Conservation (phyloP, 495 filamentous ascomycete genomes). For the Penicillium simplicissimum region DNA sequence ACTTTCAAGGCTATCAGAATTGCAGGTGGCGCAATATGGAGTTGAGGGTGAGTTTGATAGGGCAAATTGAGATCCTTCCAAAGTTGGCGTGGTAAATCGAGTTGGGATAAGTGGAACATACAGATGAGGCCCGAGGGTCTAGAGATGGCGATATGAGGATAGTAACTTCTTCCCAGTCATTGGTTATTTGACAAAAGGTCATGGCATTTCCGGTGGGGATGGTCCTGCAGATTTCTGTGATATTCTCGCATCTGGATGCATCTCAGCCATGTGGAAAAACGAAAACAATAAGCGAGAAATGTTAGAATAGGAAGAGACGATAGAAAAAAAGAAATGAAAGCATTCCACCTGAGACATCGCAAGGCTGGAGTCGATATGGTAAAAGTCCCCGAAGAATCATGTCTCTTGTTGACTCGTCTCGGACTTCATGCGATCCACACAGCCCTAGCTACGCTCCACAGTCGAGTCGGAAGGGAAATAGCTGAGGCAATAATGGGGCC, state of each 20-base stretch:
- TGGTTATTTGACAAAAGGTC: constrained; percentile 12
- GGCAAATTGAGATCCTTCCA: constrained; percentile 6
- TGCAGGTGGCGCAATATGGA: constrained; percentile 14
- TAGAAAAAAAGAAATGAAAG: constrained; percentile 5
- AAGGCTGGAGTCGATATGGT: constrained; percentile 6
- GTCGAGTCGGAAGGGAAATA: not conserved
- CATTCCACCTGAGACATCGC: constrained; percentile 11
- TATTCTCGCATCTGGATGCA: constrained; percentile 5
- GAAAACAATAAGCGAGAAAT: constrained; percentile 5
- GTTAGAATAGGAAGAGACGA: not conserved
- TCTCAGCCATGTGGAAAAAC: constrained; percentile 1
- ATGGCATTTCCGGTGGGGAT: constrained; percentile 11
- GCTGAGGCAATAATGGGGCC: not conserved
- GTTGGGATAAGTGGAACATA: constrained; percentile 6
- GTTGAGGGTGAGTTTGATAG: constrained; percentile 2
- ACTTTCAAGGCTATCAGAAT: constrained; percentile 1
- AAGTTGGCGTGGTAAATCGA: not conserved
- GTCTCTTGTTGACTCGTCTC: not conserved
- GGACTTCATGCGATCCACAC: not conserved
- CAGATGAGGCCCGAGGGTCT: not conserved
- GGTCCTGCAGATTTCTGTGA: constrained; percentile 10
- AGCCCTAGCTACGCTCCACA: too few relatives aligned
- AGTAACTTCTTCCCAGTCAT: constrained; percentile 6
- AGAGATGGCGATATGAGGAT: constrained; percentile 6
- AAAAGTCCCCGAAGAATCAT: constrained; percentile 16